Evolutionary conservation across 1,284 basidiomycete genomes (phyloP).

Genomic region (Leccinum pallidistipes): DNA sequence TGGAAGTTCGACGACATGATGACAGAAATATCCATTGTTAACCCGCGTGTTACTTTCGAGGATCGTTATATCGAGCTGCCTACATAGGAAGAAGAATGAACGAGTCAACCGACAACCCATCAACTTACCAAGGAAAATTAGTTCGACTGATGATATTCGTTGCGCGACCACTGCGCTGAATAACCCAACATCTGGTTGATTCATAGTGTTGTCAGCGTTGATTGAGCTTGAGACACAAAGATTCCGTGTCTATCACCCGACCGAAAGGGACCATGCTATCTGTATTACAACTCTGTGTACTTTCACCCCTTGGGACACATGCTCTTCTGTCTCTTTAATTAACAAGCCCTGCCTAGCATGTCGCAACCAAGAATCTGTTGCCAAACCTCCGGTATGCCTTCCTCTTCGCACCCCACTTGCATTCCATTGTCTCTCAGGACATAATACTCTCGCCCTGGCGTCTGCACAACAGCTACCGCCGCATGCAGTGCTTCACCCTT

Average conservation of each 20-base stretch:
- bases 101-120: no score
- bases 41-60: background rate
- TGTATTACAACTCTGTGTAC: background rate
- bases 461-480: conserved; percentile 66
- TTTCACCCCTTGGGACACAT: background rate
- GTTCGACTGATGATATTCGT: no score
- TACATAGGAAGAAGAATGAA: no score
- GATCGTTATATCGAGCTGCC: no score
- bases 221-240: no score
- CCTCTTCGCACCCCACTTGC: conserved; percentile 74
- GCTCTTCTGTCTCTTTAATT: background rate
- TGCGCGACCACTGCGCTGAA: no score
- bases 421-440: conserved; percentile 71
- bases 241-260: no score
- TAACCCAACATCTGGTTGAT: no score
- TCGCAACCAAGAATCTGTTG: conserved; percentile 55
- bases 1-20: background rate
- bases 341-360: background rate
- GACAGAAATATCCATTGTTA: background rate
- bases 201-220: no score
- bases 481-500: conserved; percentile 48
- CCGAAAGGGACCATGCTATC: background rate
- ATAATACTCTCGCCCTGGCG: conserved; percentile 62
- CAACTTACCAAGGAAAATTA: no score
- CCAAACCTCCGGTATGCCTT: conserved; percentile 63